Evolutionary conservation across 1,284 basidiomycete species (phyloP), one percentile per base, ranked within the genome.

Genomic region (Nidula niveotomentosa): DNA sequence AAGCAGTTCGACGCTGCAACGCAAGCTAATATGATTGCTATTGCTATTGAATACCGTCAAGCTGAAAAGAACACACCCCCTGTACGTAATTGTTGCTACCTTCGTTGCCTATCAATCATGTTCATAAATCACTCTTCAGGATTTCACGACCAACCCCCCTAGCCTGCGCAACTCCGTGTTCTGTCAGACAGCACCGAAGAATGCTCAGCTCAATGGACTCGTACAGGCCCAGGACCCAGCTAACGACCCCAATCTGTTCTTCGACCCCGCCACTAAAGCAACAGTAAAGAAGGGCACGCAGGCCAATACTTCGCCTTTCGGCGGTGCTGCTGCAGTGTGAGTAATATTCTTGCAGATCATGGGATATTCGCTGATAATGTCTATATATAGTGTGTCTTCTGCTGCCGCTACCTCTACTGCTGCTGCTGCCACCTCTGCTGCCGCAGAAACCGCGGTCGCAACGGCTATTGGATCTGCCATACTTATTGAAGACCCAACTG

Each of bases 31-130:
- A 82, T 85, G 81, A 75, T 86, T 60, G 69, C 72, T 5, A 69
- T 84, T 53, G 84, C 83, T 10, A 64, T 76, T 10, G 76, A 80
- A 60, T 84, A 84, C 65, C 78, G 83, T 49, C 79, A 84, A 61
- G 75, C 68, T 0, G 83, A 85, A 73, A 85, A 85, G 75, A 86
- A 85, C 67, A 84, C 83, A 1, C 81, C 82, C 64, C 83, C 81
- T 33, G 80, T 81, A 60, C 49, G 74, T 66, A n/a, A 46, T 39
- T 8, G 15, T 33, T 34, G 23, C 23, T 49, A 54, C 35, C 44
- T 2, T 8, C 39, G 36, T 33, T 52, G 44, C 36, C 12, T 10
- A 17, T 2, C 13, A 43, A 15, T 54, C 41, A 41, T 51, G 15
- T 9, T 2, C 34, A 53, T 53, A 17, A 45, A 37, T 35, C 48